These are phyloP conservation scores for Calycina herbarum DNA, from an alignment of 2,329 filamentous ascomycete species.

Conservation along the genomic window DNA sequence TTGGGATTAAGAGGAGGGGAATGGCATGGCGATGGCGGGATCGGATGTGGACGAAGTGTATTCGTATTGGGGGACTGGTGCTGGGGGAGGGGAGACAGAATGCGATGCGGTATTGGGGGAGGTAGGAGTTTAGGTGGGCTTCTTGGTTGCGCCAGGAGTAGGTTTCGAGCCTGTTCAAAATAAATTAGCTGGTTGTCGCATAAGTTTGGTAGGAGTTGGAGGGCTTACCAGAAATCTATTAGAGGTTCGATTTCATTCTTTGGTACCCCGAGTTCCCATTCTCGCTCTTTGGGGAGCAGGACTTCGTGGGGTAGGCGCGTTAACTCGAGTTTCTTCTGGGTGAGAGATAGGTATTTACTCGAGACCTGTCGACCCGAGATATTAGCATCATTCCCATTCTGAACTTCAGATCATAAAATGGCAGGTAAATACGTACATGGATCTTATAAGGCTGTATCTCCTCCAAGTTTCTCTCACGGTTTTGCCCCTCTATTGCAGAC, in stretches of 20 bases:
- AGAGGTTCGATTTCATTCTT: conserved; percentile 63
- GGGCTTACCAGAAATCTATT: conserved; percentile 61
- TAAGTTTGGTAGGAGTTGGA: not conserved
- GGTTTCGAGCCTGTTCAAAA: conserved; percentile 57
- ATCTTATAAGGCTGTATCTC: conserved; percentile 57
- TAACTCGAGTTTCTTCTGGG: conserved; percentile 65
- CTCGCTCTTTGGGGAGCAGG: conserved; percentile 46
- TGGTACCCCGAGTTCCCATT: conserved; percentile 54
- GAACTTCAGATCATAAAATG: no score
- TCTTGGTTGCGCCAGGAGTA: conserved; percentile 66
- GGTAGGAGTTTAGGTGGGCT: conserved; percentile 52
- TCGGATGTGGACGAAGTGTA: conserved; percentile 65
- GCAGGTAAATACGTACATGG: conserved; percentile 47
- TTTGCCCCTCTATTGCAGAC: no score
- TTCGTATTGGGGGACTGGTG: conserved; percentile 44
- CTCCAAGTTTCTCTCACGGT: conserved; percentile 26
- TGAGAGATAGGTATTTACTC: conserved; percentile 65
- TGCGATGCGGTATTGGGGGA: conserved; percentile 65
- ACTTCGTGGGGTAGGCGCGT: conserved; percentile 63
- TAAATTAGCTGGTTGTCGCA: not conserved
- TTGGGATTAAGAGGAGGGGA: conserved; percentile 64
- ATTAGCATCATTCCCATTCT: conserved; percentile 1
- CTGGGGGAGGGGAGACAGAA: conserved; percentile 41
- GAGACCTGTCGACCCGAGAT: conserved; percentile 52
- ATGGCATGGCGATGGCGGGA: conserved; percentile 56